Evolutionary conservation across 2,329 filamentous ascomycete genomes (phyloP), one percentile per base, ranked within the genome.

Genomic region (Thelonectria discophora): DNA sequence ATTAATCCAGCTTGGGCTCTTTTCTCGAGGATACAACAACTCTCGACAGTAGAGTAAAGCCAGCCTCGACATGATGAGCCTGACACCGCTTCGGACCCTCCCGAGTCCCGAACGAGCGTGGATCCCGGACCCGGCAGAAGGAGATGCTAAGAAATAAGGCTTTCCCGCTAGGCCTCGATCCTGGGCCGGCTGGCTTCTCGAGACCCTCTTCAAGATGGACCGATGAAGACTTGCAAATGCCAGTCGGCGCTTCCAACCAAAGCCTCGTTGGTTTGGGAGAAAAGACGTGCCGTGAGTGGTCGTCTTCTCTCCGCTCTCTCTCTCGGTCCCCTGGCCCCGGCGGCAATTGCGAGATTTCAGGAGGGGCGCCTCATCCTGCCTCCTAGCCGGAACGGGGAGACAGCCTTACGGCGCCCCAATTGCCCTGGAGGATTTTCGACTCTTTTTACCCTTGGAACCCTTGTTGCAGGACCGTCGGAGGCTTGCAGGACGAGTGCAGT

Each of bases 301-400:
- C 12, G 43, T 18, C 18, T n/a, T n/a, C n/a, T n/a, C n/a, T n/a
- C n/a, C n/a, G n/a, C n/a, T n/a, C n/a, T n/a, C n/a, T n/a, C 13
- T 18, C 13, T 27, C 9, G 11, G 18, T 46, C n/a, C n/a, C n/a
- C 20, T 43, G 17, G 43, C 21, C 20, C 43, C 43, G 20, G 43
- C 43, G 43, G 43, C 11, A 47, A 17, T 27, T 20, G 42, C 42
- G 17, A 20, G 42, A 61, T 56, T 61, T 43, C 48, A 61, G 58
- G 52, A 39, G 47, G 51, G 53, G 24, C 53, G 48, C 17, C 8
- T 24, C 40, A 56, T 56, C 58, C 53, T 56, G n/a, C 46, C 32
- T 42, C 32, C 30, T 56, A 39, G 1, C 34, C 40, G 30, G 6
- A 39, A 39, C 55, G 20, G 27, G 27, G 20, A 8, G 21, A 21